Base-by-base conservation (phyloP, 2,329 filamentous ascomycete genomes). In the Venturia nashicola region DNA sequence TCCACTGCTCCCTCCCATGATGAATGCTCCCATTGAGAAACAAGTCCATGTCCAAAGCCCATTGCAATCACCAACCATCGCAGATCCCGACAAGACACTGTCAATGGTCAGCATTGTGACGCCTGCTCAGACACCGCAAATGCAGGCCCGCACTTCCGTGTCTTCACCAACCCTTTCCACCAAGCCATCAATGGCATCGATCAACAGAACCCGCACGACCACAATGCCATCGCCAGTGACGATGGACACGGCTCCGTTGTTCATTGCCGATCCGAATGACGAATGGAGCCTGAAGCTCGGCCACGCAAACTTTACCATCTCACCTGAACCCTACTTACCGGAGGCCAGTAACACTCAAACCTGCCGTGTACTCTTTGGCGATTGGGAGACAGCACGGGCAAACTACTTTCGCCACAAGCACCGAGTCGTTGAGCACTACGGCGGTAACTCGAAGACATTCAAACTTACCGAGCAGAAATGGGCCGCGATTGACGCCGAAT, bases 381-480 rank as follows among this genome's bases (percentile, higher is more conserved):
- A 95, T 70, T 96, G 92, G 91, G 87, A 93, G 69, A 77, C 84
- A 42, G 93, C 93, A 36, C 84, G 91, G 61, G 83, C 84, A 73
- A 94, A 96, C 73, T 97, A 92, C 76, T 89, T 89, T 68, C 93
- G 92, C 74, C 92, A 96, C 71, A 83, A 95, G 23, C 88, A 90
- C 12, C 88, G 91, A 65, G 94, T 90, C 0, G 88, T 89, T 64
- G 92, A 96, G 75, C 91, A 97, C 75, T 96, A 96, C 69, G 91
- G 92, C 18, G 81, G 87, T 42, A 96, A 91, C 0, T 96, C 91
- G 63, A 94, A 91, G 73, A 94, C 90, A 64, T 96, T 92, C 76
- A 84, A 82, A 61, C 81, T 94, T 64, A 96, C 92, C 0, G 87
- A 94, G 74, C 83, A 88, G 66, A 97, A 97, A 74, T 97, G 93